Base-by-base conservation (phyloP, 306 rosid species). In the Quercus suber region DNA sequence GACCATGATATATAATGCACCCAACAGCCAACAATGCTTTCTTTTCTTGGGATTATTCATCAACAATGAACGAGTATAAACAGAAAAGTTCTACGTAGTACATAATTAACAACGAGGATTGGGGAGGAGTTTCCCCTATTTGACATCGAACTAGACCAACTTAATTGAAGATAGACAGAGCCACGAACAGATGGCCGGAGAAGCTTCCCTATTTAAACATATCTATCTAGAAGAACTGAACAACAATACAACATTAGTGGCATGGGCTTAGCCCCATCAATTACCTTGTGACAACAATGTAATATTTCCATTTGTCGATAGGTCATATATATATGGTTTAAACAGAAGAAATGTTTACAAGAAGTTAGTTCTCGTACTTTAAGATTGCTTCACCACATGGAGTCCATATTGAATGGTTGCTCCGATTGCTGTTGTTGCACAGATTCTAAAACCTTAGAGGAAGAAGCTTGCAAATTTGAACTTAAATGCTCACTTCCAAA, bases 381-480 rank as follows among this genome's bases (percentile, higher is more conserved):
- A 69, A 51, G 37, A 23, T 35, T 71, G 20, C 74, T 71, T 94
- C 90, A 93, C 98, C 98, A 93, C 35, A 90, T 71, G 88, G 98
- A 93, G 94, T 95, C 98, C 96, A 89, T 81, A 81, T 89, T 88
- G 87, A 95, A 93, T 85, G 98, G 96, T 85, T 89, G 97, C 93
- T 89, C 94, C 83, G 75, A 41, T 79, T 76, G 90, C 53, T 82
- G 90, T 60, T 85, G 90, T 9, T 83, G 84, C 74, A 79, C 73
- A 20, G 89, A 79, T 60, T 90, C 94, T 80, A 89, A 78, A 20
- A 86, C 83, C 79, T 85, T 83, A 19, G 87, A 89, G 41, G 97
- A 92, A 72, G 94, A 88, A 73, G 93, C 86, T 83, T 70, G 89
- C 74, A 82, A 67, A 75, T 84, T 86, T 30, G 93, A 78, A 52